Conservation (phyloP, 495 filamentous ascomycete species). For the Tuber umbilicatum region DNA sequence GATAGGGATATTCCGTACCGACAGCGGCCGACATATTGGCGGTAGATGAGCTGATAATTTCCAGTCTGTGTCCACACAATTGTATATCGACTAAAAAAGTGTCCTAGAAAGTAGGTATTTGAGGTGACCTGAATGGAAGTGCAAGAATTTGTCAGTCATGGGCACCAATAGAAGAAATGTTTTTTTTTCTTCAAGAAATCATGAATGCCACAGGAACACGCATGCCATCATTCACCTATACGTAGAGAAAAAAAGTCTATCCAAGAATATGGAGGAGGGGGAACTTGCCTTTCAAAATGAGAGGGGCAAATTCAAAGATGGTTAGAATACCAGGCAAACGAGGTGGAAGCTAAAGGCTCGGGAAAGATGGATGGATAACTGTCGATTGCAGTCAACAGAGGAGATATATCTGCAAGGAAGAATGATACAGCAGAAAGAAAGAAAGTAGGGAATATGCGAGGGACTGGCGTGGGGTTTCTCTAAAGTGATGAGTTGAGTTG, state of each 20-base stretch:
- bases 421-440: not conserved
- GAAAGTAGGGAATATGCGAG: conserved; percentile 1
- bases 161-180: not conserved
- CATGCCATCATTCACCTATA: not conserved
- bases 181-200: not conserved
- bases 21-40: conserved; percentile 42
- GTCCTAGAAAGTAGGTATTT: not conserved
- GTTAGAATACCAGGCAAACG: not conserved
- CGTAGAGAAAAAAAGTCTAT: not conserved
- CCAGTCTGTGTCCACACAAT: not conserved
- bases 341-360: not conserved
- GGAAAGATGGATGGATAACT: not conserved
- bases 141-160: not conserved
- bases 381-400: not conserved
- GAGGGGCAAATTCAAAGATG: conserved; percentile 1
- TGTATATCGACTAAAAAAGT: not conserved
- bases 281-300: conserved; percentile 1
- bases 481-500: not conserved
- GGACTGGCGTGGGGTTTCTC: not conserved
- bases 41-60: not conserved
- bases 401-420: not conserved
- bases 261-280: not conserved
- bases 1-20: conserved; percentile 39
- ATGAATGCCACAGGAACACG: not conserved
- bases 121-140: not conserved